A percentile compares a stretch with the other conserved stretches of the same genome.
Evolutionary conservation across 805 yeast species (phyloP).

Genomic region (Danielia reshetovae): DNA sequence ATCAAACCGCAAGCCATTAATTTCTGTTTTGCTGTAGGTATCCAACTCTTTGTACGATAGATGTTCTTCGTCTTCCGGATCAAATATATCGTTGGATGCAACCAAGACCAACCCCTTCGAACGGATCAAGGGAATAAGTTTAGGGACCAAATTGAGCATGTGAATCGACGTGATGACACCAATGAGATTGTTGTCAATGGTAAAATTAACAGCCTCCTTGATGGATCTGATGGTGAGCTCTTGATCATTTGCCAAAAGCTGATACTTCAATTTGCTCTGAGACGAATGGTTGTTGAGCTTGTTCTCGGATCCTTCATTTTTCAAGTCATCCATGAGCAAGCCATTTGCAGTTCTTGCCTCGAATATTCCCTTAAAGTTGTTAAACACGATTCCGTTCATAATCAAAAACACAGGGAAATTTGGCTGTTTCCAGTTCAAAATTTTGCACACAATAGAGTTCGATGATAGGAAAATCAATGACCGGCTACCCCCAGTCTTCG

Average conservation of each 20-base stretch:
- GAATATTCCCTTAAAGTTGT: constrained; percentile 22
- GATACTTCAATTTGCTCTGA: constrained; percentile 12
- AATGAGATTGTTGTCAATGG: constrained; percentile 75
- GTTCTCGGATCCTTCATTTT: constrained; percentile 2
- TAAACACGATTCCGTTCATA: constrained; percentile 59
- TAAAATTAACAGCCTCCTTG: constrained; percentile 78
- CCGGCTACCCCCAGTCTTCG: constrained; percentile 29
- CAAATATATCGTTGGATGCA: constrained; percentile 48
- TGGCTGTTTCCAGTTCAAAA: constrained; percentile 97
- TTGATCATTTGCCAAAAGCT: constrained; percentile 29
- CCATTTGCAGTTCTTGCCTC: constrained; percentile 42
- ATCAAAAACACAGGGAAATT: constrained; percentile 91
- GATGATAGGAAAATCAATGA: constrained; percentile 81
- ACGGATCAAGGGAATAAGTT: constrained; percentile 68
- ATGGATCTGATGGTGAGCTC: constrained; percentile 56
- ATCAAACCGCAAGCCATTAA: constrained; percentile 65
- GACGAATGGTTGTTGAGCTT: constrained; percentile 1
- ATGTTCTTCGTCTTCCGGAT: constrained; percentile 20
- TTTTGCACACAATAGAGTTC: constrained; percentile 87
- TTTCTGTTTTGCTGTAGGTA: constrained; percentile 40
- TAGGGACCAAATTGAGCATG: constrained; percentile 68
- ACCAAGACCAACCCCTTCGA: constrained; percentile 80
- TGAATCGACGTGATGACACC: constrained; percentile 79
- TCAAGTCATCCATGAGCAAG: constrained; percentile 25
- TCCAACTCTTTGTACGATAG: constrained; percentile 30